These are phyloP conservation scores for Venturia nashicola DNA, from an alignment of 2,329 filamentous ascomycete genomes.

Conservation along the genomic window DNA sequence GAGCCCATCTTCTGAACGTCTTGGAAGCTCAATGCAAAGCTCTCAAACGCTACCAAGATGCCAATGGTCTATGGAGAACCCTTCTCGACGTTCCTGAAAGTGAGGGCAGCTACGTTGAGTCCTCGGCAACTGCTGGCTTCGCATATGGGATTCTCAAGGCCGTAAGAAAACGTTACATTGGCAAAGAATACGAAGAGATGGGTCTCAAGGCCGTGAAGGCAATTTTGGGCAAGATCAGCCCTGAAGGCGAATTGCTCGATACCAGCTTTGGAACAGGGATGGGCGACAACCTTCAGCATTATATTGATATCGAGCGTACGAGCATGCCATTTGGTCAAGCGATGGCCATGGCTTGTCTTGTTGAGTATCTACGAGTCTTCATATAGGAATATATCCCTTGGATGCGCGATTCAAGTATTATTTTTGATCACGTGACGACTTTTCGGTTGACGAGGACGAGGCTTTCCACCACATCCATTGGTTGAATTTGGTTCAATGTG, in stretches of 20 bases:
- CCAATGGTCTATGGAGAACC: slow-evolving; percentile 60
- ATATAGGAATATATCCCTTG: not conserved
- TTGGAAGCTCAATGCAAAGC: slow-evolving; percentile 58
- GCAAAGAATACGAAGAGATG: slow-evolving; percentile 45
- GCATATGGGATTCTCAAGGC: slow-evolving; percentile 70
- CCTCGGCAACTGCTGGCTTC: slow-evolving; percentile 69
- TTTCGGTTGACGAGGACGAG: too few species aligned
- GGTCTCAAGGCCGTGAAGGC: slow-evolving; percentile 56
- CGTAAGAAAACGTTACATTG: slow-evolving; percentile 56
- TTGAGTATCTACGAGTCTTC: slow-evolving; percentile 46
- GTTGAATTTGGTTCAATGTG: too few species aligned
- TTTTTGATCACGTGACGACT: not conserved
- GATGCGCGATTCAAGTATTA: not conserved
- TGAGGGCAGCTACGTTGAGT: slow-evolving; percentile 62
- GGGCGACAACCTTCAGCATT: slow-evolving; percentile 62
- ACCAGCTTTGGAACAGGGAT: slow-evolving; percentile 71
- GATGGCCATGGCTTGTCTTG: slow-evolving; percentile 73
- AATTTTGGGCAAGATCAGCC: slow-evolving; percentile 53
- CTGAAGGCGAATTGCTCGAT: slow-evolving; percentile 57
- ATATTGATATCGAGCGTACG: slow-evolving; percentile 63
- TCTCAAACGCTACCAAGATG: slow-evolving; percentile 46
- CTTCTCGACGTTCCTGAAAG: slow-evolving; percentile 54
- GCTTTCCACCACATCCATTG: too few species aligned
- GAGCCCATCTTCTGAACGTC: slow-evolving; percentile 47
- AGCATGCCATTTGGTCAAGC: slow-evolving; percentile 79